phyloP scores from a whole-genome alignment of 2,329 filamentous ascomycete genomes.

The Sclerotinia minor region DNA sequence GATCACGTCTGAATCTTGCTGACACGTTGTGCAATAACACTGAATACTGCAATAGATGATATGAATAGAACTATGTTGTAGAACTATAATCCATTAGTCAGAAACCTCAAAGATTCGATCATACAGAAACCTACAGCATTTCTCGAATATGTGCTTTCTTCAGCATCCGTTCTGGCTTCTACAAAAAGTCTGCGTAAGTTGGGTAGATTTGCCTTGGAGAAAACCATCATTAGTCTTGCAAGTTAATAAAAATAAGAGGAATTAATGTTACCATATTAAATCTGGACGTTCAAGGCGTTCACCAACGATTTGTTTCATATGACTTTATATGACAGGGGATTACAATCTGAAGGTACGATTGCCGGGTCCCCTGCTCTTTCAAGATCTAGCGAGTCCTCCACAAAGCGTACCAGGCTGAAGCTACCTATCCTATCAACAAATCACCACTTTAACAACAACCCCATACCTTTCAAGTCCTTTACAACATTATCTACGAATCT shows the following conservation, averaged over 20 bases:
- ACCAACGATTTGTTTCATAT: constrained; percentile 31
- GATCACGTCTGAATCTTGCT: constrained; percentile 35
- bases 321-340: constrained; percentile 29
- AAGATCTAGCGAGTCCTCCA: constrained; percentile 19
- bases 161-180: constrained; percentile 86
- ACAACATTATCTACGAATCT: constrained; percentile 12
- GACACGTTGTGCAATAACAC: constrained; percentile 85
- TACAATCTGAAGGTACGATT: constrained; percentile 26
- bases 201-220: constrained; percentile 68
- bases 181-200: constrained; percentile 97
- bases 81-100: constrained; percentile 60
- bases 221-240: constrained; percentile 31
- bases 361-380: constrained; percentile 27
- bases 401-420: constrained; percentile 25
- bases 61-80: constrained; percentile 98
- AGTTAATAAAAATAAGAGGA: constrained; percentile 3
- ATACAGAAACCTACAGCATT: constrained; percentile 68
- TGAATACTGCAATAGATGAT: constrained; percentile 92
- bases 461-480: constrained; percentile 14
- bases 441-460: constrained; percentile 24
- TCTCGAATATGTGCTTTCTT: constrained; percentile 91
- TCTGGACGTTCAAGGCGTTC: constrained; percentile 4
- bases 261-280: constrained; percentile 33
- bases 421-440: constrained; percentile 22
- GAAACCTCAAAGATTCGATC: constrained; percentile 19